Percentiles rank a stretch among this genome's conserved stretches.
phyloP scores from a whole-genome alignment of 345 rosid species.

The Hibiscus tridactylites region DNA sequence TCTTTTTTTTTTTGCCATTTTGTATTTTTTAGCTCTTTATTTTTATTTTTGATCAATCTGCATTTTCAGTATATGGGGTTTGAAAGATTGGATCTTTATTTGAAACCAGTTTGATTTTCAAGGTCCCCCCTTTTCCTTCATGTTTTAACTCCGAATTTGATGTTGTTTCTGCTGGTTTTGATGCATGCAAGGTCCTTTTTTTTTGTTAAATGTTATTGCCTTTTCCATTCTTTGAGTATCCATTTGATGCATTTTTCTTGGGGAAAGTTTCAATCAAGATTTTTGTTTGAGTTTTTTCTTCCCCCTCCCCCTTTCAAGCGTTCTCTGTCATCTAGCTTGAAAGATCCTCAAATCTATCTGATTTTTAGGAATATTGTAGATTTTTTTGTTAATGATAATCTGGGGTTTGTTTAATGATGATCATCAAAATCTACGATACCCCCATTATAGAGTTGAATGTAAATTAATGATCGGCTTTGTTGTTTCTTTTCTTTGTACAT shows the following conservation, averaged over 20 bases:
- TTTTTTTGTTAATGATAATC: too few relatives aligned
- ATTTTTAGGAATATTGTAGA: too few relatives aligned
- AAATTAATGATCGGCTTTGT: background rate
- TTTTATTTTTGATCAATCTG: background rate
- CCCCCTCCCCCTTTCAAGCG: background rate
- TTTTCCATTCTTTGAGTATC: background rate
- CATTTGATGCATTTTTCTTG: slow-evolving; percentile 3
- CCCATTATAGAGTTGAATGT: background rate
- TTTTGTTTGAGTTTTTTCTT: slow-evolving; percentile 1
- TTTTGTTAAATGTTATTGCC: background rate
- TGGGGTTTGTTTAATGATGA: background rate
- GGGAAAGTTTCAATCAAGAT: background rate
- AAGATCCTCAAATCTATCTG: too few relatives aligned
- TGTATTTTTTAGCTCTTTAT: background rate
- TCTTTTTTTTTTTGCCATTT: background rate
- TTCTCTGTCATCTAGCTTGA: too few relatives aligned
- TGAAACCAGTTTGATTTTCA: slow-evolving; percentile 8
- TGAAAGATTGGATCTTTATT: slow-evolving; percentile 5
- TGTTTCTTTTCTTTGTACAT: background rate
- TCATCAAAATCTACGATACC: slow-evolving; percentile 1
- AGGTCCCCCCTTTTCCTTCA: background rate
- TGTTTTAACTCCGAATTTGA: background rate
- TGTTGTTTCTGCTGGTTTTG: slow-evolving; percentile 5
- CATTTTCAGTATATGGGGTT: background rate
- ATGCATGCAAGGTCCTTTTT: slow-evolving; percentile 2